These are phyloP conservation scores for Neoboletus brunneissimus DNA, from an alignment of 768 basidiomycete species.

Conservation along the genomic window DNA sequence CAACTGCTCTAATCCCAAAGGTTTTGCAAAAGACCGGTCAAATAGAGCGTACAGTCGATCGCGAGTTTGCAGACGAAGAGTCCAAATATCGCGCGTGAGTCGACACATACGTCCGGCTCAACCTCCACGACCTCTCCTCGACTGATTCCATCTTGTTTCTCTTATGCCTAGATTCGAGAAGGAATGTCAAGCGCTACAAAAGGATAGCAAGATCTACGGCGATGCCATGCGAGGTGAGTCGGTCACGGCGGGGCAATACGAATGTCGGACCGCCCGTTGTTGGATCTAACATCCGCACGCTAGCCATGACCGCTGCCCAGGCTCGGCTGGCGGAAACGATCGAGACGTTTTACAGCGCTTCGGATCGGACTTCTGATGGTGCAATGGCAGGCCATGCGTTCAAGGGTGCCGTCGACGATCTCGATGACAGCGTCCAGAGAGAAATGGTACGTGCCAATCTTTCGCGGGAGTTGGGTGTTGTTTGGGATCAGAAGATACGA, in stretches of 20 bases:
- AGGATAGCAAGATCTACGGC: slow-evolving; percentile 91
- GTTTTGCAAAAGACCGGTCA: slow-evolving; percentile 98
- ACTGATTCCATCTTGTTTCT: background rate
- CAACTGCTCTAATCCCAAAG: slow-evolving; percentile 36
- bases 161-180: slow-evolving; percentile 77
- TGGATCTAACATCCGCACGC: background rate
- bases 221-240: slow-evolving; percentile 88
- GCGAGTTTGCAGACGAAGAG: slow-evolving; percentile 92
- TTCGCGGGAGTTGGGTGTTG: too few relatives aligned
- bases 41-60: slow-evolving; percentile 92
- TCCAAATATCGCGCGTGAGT: slow-evolving; percentile 84
- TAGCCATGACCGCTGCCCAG: slow-evolving; percentile 95
- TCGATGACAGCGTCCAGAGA: slow-evolving; percentile 79
- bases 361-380: slow-evolving; percentile 81
- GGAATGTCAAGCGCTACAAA: slow-evolving; percentile 89
- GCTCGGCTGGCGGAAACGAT: slow-evolving; percentile 90
- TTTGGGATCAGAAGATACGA: background rate
- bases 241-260: background rate
- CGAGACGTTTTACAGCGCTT: slow-evolving; percentile 86
- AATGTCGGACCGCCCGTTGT: too few relatives aligned
- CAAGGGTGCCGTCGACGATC: slow-evolving; percentile 90
- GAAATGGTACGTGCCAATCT: slow-evolving; percentile 66
- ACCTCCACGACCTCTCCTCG: background rate
- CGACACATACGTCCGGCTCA: background rate
- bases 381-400: slow-evolving; percentile 98